Evolutionary conservation across 164 flowering plant genomes (phyloP), one percentile per base, ranked within the genome.

Genomic region (Paratinospora sagittata): DNA sequence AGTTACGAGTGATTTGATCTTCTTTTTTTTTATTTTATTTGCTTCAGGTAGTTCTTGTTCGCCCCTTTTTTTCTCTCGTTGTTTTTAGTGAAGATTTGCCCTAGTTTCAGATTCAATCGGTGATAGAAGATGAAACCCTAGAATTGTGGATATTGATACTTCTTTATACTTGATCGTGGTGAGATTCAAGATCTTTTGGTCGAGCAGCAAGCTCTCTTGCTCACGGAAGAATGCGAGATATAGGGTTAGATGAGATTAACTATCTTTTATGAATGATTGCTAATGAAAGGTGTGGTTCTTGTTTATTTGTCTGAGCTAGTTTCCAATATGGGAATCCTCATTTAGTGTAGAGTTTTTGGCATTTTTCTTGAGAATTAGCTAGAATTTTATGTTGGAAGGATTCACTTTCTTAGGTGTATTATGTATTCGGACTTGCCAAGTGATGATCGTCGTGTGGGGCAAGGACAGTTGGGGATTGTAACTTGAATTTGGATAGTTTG

Each of bases 41-140:
- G 65, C 30, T 66, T 70, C 67, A 70, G 74, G 77, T 70, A 62
- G 66, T 37, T 73, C 58, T 66, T n/a, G 23, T 10, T 30, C 34
- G 34, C 34, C 23, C 33, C 14, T 9, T 10, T 10, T n/a, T 23
- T 41, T 27, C 16, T 30, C 4, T 30, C 0, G 24, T 55, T 52
- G 17, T 65, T 27, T 16, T 7, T 36, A 34, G 16, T 24, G 14
- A 24, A 63, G 30, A 41, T 36, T 65, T 72, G 63, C 69, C 41
- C 45, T 72, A 65, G 63, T 23, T 52, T 63, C 41, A 64, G n/a
- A 23, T 12, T 74, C 64, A n/a, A 6, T 3, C 3, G 17, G 26
- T 30, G 34, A 8, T 67, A 3, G 60, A 43, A 68, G 43, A 24
- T 19, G 45, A 64, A 69, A 17, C 68, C 68, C 68, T 36, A 34